Conservation (phyloP, 345 rosid genomes). For the Cardamine occulta region DNA sequence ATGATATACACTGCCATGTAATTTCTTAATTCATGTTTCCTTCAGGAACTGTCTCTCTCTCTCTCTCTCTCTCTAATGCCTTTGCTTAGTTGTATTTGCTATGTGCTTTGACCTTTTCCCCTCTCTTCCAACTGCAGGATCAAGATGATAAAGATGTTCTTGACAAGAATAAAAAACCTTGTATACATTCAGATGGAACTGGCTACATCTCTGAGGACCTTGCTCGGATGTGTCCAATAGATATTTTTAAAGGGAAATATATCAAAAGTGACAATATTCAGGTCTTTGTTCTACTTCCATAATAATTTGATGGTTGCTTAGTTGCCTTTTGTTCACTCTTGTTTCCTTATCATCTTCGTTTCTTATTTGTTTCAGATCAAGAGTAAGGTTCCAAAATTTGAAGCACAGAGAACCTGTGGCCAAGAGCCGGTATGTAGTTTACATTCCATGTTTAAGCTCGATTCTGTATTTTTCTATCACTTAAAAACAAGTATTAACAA, state of each 20-base stretch:
- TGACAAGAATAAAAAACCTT: conserved; percentile 47
- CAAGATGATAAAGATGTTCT: conserved; percentile 40
- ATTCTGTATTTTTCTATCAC: background rate
- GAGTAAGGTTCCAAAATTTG: too few species aligned
- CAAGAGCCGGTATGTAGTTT: conserved; percentile 44
- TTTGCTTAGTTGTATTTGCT: too few species aligned
- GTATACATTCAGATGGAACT: conserved; percentile 81
- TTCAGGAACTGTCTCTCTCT: too few species aligned
- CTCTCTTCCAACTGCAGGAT: conserved; percentile 50
- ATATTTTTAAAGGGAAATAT: conserved; percentile 32
- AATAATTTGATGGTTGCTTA: background rate
- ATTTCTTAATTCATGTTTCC: too few species aligned
- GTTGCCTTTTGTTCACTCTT: background rate
- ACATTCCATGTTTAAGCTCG: background rate
- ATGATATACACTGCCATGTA: too few species aligned
- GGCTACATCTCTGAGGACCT: too few species aligned
- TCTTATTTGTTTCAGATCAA: background rate
- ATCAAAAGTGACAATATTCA: background rate
- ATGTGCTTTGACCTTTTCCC: background rate
- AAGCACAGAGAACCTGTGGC: conserved; percentile 28
- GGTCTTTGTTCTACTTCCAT: conserved; percentile 15
- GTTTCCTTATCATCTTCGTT: conserved; percentile 13
- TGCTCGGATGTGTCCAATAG: conserved; percentile 62
- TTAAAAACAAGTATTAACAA: conserved; percentile 9
- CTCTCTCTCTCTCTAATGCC: too few species aligned